phyloP scores from a whole-genome alignment of 345 rosid genomes.

The Salix viminalis region DNA sequence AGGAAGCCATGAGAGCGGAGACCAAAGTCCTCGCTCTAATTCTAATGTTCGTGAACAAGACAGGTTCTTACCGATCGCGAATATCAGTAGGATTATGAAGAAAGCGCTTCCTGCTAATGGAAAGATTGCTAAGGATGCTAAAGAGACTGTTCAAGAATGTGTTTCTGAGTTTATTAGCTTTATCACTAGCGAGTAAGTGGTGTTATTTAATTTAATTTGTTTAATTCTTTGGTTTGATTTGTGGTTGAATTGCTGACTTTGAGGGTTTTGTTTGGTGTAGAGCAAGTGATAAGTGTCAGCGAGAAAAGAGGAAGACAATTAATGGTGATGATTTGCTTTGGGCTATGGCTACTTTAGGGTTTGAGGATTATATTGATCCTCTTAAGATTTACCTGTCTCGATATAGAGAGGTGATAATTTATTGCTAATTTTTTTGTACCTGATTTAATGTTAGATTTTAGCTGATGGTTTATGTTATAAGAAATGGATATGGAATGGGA shows the following conservation, averaged over 20 bases:
- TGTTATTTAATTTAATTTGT: neutral
- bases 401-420: slow-evolving; percentile 65
- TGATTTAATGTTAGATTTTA: neutral
- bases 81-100: slow-evolving; percentile 93
- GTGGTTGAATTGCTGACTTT: slow-evolving; percentile 1
- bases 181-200: slow-evolving; percentile 88
- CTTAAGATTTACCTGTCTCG: slow-evolving; percentile 67
- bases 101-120: slow-evolving; percentile 86
- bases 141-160: slow-evolving; percentile 94
- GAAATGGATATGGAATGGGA: neutral
- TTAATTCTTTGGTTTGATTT: neutral
- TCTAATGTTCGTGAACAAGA: slow-evolving; percentile 81
- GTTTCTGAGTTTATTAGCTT: slow-evolving; percentile 96
- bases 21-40: slow-evolving; percentile 70
- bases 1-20: slow-evolving; percentile 83
- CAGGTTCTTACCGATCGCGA: slow-evolving; percentile 87
- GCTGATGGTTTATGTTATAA: neutral
- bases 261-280: slow-evolving; percentile 29
- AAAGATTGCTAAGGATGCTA: slow-evolving; percentile 94
- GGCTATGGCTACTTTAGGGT: slow-evolving; percentile 96
- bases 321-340: slow-evolving; percentile 95
- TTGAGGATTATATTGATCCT: slow-evolving; percentile 94
- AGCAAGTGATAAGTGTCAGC: slow-evolving; percentile 98
- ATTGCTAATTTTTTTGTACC: neutral
- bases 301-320: slow-evolving; percentile 93